Evolutionary conservation across 2,329 filamentous ascomycete genomes (phyloP), one percentile per base, ranked within the genome.

Genomic region (Coniochaeta sp.): DNA sequence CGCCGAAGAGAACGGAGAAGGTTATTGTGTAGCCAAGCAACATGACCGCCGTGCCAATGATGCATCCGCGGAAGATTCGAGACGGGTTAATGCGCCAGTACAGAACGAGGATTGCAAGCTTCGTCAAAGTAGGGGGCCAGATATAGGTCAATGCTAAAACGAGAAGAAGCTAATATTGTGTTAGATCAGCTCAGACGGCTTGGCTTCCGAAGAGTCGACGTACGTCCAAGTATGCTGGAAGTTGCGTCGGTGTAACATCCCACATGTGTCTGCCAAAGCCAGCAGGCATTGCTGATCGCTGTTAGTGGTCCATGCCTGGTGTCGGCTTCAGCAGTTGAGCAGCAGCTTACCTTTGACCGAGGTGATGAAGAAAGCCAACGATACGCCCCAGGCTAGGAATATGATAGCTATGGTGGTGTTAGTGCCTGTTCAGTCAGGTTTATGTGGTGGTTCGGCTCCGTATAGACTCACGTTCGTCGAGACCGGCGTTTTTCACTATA

Each of bases 1-100:
- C 67, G 17, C 62, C 62, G 22, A 67, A 63, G 58, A 70, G 58
- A 47, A 55, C 50, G 11, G 64, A 65, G 50, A 68, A 65, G 47
- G 62, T 61, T 11, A 67, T n/a, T 7, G 67, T 66, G 57, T 68
- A 62, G 56, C 44, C 62, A 38, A 67, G 57, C 60, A n/a, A 36
- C 34, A 44, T 58, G 1, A 59, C 22, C 22, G 57, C 64, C 33
- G 64, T 59, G 22, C 22, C 40, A 40, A 63, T 61, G 12, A 64
- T 54, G 14, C 52, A 58, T 6, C 50, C 8, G 16, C 64, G 65
- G 54, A 61, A 66, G 24, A 28, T 38, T 1, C 26, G 57, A 11
- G 36, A 31, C 1, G 64, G 61, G 50, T 65, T 62, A 62, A 67
- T 63, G 2, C 65, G 65, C 52, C 63, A 59, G 47, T 66, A 66